These are phyloP conservation scores for Aspergillus bridgeri DNA, from an alignment of 495 filamentous ascomycete species.

Conservation along the genomic window DNA sequence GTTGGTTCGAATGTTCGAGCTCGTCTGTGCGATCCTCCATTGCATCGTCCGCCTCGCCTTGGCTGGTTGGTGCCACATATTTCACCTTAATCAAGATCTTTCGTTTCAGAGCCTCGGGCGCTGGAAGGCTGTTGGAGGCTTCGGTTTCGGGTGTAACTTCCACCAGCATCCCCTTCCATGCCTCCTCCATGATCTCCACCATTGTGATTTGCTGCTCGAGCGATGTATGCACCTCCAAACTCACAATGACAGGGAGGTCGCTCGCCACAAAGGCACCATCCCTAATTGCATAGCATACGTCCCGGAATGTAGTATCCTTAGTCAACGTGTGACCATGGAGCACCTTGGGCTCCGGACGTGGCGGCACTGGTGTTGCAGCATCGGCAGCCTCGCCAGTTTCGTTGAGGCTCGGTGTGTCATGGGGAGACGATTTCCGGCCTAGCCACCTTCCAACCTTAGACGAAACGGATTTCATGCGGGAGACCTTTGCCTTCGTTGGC, in stretches of 20 bases:
- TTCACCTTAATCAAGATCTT: constrained; percentile 94
- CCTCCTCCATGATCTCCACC: constrained; percentile 82
- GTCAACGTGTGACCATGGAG: constrained; percentile 90
- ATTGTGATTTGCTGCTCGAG: constrained; percentile 79
- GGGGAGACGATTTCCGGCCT: constrained; percentile 17
- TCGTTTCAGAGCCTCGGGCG: constrained; percentile 59
- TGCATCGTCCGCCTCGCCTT: constrained; percentile 26
- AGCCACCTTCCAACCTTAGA: constrained; percentile 25
- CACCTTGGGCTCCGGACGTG: constrained; percentile 65
- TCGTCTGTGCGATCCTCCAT: constrained; percentile 22
- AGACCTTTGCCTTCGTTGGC: constrained; percentile 14
- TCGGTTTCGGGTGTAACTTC: constrained; percentile 49
- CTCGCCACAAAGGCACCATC: constrained; percentile 72
- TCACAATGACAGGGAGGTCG: constrained; percentile 81
- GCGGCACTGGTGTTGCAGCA: constrained; percentile 29
- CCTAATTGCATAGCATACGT: constrained; percentile 75
- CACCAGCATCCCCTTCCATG: constrained; percentile 69
- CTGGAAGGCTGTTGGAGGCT: constrained; percentile 53
- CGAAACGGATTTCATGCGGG: constrained; percentile 18
- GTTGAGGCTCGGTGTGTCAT: constrained; percentile 1
- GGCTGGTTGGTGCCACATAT: constrained; percentile 44
- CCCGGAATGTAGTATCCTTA: constrained; percentile 77
- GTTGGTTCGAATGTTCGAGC: constrained; percentile 7
- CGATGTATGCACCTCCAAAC: constrained; percentile 81
- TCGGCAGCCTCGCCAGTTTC: constrained; percentile 20